Conservation (phyloP, 129 eudicot species). For the Mikania micrantha region DNA sequence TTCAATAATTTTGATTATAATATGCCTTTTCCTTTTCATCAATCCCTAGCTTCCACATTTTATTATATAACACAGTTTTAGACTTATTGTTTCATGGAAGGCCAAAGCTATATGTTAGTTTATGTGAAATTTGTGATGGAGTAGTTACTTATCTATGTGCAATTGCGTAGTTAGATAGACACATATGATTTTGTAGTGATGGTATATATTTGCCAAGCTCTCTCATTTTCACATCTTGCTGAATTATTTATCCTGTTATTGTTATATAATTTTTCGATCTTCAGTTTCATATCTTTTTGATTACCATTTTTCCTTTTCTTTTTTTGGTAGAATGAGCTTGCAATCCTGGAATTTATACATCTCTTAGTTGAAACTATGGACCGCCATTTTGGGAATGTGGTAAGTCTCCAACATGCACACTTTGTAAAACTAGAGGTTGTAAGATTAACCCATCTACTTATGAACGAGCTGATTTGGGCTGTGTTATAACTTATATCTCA, state of each 20-base stretch:
- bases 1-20: neutral
- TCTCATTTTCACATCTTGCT: neutral
- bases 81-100: neutral
- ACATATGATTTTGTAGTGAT: neutral
- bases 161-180: neutral
- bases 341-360: constrained; percentile 78
- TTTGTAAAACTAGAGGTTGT: neutral
- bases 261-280: neutral
- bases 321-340: constrained; percentile 51
- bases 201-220: neutral
- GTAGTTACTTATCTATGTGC: neutral
- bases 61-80: neutral
- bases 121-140: neutral
- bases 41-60: neutral
- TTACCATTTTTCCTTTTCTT: neutral
- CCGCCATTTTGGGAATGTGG: constrained; percentile 95
- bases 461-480: neutral
- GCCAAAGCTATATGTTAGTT: neutral
- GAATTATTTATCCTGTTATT: neutral
- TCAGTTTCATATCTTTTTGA: neutral
- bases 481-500: neutral
- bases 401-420: constrained; percentile 18
- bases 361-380: constrained; percentile 87
- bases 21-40: neutral
- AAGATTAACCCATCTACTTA: neutral